A percentile compares a stretch with the other conserved stretches of the same genome.
Conservation (phyloP, 192 early-diverging fungal species). For the Entomortierella lignicola region DNA sequence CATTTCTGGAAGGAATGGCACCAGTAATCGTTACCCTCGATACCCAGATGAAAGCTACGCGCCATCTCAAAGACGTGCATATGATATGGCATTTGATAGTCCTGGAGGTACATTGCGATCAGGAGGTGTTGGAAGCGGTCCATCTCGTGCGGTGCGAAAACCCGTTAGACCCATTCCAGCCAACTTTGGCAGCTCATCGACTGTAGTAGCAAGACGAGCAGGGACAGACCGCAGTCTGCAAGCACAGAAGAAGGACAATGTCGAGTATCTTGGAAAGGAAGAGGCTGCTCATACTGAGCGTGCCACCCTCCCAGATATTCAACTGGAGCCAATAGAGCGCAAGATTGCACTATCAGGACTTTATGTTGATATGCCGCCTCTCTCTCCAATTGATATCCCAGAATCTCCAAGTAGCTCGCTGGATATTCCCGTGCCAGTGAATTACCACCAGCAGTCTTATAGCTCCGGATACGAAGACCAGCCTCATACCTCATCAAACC, state of each 20-base stretch:
- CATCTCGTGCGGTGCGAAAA: constrained; percentile 13
- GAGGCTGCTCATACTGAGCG: constrained; percentile 33
- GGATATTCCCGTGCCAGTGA: constrained; percentile 29
- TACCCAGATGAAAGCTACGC: neutral
- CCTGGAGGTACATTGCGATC: neutral
- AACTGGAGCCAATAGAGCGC: constrained; percentile 18
- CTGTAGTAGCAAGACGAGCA: neutral
- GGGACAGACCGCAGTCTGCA: neutral
- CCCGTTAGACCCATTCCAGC: neutral
- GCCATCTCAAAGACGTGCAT: neutral
- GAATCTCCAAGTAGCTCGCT: constrained; percentile 17
- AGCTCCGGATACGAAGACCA: neutral
- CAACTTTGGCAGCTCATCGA: neutral
- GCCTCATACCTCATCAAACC: neutral
- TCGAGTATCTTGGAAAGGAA: constrained; percentile 25
- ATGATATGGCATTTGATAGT: constrained; percentile 15
- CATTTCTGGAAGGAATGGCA: neutral
- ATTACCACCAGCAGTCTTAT: neutral
- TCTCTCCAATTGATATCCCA: neutral
- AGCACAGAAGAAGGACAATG: neutral
- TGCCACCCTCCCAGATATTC: constrained; percentile 42
- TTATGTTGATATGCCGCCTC: constrained; percentile 20
- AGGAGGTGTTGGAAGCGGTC: constrained; percentile 2
- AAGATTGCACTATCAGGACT: constrained; percentile 45
- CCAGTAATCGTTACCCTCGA: neutral